phyloP scores from a whole-genome alignment of 768 basidiomycete species.

The Hortiboletus flavorubellus region DNA sequence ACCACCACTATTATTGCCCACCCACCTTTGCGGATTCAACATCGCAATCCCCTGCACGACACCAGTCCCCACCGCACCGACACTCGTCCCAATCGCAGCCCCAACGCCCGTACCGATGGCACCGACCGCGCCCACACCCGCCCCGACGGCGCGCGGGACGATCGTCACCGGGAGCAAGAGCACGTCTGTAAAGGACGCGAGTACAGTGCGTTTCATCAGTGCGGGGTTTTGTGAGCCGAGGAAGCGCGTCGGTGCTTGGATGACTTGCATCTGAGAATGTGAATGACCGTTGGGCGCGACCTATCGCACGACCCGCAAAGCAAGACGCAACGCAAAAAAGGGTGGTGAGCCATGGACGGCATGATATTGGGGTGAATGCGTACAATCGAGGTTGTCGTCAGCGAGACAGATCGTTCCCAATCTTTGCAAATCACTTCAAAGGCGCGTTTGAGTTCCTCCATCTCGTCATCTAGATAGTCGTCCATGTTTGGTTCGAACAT shows the following conservation, averaged over 20 bases:
- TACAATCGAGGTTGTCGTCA: slow-evolving; percentile 35
- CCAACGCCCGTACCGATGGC: slow-evolving; percentile 71
- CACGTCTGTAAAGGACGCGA: slow-evolving; percentile 87
- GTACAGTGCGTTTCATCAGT: slow-evolving; percentile 85
- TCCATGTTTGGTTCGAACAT: slow-evolving; percentile 99
- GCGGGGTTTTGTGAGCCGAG: slow-evolving; percentile 85
- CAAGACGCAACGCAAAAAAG: too few relatives aligned
- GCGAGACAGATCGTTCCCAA: slow-evolving; percentile 64
- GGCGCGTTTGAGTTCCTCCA: slow-evolving; percentile 70
- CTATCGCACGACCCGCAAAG: background rate
- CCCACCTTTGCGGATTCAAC: slow-evolving; percentile 89
- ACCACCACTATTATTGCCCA: slow-evolving; percentile 35
- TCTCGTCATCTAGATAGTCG: slow-evolving; percentile 94
- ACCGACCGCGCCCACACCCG: slow-evolving; percentile 66
- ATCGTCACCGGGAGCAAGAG: slow-evolving; percentile 94
- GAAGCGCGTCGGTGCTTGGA: slow-evolving; percentile 51
- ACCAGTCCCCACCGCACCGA: slow-evolving; percentile 55
- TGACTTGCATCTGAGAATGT: background rate
- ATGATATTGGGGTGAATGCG: background rate
- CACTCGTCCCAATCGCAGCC: slow-evolving; percentile 51
- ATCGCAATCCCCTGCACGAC: slow-evolving; percentile 84
- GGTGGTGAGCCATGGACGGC: background rate
- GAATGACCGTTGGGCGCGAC: slow-evolving; percentile 7
- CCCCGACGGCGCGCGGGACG: slow-evolving; percentile 78
- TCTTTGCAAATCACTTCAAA: slow-evolving; percentile 72